Conservation (phyloP, 2,329 filamentous ascomycete species). For the Ceratocystis harringtonii region DNA sequence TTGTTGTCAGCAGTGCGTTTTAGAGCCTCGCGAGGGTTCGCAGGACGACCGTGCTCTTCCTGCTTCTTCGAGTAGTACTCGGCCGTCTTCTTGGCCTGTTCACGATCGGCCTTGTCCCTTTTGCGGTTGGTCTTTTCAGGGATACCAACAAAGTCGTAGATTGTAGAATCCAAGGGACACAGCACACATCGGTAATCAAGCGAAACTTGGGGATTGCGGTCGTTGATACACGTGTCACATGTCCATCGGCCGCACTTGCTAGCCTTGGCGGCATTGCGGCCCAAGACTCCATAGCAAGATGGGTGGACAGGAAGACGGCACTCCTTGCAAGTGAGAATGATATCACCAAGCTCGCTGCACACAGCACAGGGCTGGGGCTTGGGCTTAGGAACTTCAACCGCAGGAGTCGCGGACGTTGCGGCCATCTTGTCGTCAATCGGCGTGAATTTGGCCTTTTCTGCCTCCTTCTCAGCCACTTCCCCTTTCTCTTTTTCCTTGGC, state of each 20-base stretch:
- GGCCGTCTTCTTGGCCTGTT: constrained; percentile 62
- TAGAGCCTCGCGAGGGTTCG: constrained; percentile 73
- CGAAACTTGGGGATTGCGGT: constrained; percentile 83
- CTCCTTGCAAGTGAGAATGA: constrained; percentile 66
- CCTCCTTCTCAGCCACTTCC: constrained; percentile 5
- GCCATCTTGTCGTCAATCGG: constrained; percentile 36
- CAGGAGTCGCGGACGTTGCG: background rate
- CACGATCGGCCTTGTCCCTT: constrained; percentile 72
- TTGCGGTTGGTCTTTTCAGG: constrained; percentile 43
- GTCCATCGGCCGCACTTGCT: constrained; percentile 58
- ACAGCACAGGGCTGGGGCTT: constrained; percentile 71
- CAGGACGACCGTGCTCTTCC: constrained; percentile 66
- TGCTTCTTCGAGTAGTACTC: constrained; percentile 76
- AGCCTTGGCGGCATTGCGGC: constrained; percentile 38
- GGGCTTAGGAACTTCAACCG: constrained; percentile 47
- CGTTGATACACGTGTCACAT: constrained; percentile 91
- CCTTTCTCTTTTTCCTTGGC: constrained; percentile 28
- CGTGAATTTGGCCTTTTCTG: constrained; percentile 9
- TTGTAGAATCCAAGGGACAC: constrained; percentile 68
- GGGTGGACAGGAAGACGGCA: constrained; percentile 87
- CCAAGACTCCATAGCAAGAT: constrained; percentile 74
- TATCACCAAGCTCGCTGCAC: constrained; percentile 61
- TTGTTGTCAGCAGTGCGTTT: constrained; percentile 95
- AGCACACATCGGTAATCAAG: constrained; percentile 88
- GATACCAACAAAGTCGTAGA: constrained; percentile 70